Evolutionary conservation across 306 rosid genomes (phyloP).

Genomic region (Nissolia schottii): DNA sequence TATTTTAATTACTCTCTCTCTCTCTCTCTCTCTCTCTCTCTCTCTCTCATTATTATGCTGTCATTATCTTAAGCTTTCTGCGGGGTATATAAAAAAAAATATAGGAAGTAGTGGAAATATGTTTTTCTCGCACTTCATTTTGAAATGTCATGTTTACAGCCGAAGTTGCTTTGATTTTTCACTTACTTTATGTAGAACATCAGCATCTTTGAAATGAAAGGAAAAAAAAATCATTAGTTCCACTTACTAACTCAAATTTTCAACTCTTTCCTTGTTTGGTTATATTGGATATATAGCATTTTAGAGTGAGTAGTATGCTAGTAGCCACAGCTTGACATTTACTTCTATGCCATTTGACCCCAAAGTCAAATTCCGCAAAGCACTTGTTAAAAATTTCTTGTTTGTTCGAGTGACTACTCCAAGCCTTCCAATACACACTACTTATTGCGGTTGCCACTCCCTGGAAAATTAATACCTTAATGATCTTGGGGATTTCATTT

Average conservation of each 20-base stretch:
- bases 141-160: background rate
- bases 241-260: slow-evolving; percentile 1
- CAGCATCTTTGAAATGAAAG: background rate
- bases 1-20: background rate
- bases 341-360: slow-evolving; percentile 3
- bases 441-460: background rate
- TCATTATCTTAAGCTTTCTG: slow-evolving; percentile 10
- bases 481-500: background rate
- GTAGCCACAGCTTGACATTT: slow-evolving; percentile 7
- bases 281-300: background rate
- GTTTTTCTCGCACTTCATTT: slow-evolving; percentile 16
- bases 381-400: slow-evolving; percentile 14
- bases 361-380: slow-evolving; percentile 31
- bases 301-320: background rate
- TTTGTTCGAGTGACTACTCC: background rate
- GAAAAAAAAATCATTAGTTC: background rate
- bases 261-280: background rate
- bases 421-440: slow-evolving; percentile 19
- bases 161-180: background rate
- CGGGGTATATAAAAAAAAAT: background rate
- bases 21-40: background rate
- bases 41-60: background rate
- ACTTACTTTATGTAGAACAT: background rate
- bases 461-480: background rate
- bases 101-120: slow-evolving; percentile 13